These are phyloP conservation scores for Benincasa hispida DNA, from an alignment of 306 rosid species.

Conservation along the genomic window DNA sequence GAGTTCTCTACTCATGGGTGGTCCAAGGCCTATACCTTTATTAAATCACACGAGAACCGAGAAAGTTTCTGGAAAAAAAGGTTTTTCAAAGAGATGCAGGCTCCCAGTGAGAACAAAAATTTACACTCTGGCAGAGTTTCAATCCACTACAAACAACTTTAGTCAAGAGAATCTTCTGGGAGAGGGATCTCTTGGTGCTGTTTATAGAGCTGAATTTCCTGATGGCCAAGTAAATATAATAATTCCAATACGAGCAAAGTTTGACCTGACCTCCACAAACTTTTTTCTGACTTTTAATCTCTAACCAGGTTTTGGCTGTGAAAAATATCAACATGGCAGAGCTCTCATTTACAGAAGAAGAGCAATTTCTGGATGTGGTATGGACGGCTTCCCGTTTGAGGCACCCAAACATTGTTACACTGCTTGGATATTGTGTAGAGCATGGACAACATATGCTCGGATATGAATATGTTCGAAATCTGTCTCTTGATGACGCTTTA, in stretches of 20 bases:
- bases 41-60: slow-evolving; percentile 32
- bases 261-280: neutral
- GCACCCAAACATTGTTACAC: slow-evolving; percentile 73
- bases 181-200: slow-evolving; percentile 84
- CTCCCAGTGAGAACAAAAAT: slow-evolving; percentile 42
- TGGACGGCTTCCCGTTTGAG: slow-evolving; percentile 61
- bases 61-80: slow-evolving; percentile 39
- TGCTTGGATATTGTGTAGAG: slow-evolving; percentile 73
- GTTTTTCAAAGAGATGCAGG: slow-evolving; percentile 46
- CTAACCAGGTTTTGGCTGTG: slow-evolving; percentile 55
- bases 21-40: slow-evolving; percentile 46
- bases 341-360: slow-evolving; percentile 60
- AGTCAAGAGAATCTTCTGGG: slow-evolving; percentile 57
- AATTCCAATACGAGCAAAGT: neutral
- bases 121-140: slow-evolving; percentile 63
- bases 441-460: slow-evolving; percentile 74
- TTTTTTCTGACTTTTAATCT: neutral
- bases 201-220: slow-evolving; percentile 75
- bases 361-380: slow-evolving; percentile 65
- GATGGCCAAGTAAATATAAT: slow-evolving; percentile 48
- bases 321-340: slow-evolving; percentile 56
- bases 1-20: slow-evolving; percentile 36
- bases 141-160: slow-evolving; percentile 68
- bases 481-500: slow-evolving; percentile 58
- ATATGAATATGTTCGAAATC: slow-evolving; percentile 50